Evolutionary conservation across 2,329 filamentous ascomycete species (phyloP).

Genomic region (Penicillium sclerotigenum): DNA sequence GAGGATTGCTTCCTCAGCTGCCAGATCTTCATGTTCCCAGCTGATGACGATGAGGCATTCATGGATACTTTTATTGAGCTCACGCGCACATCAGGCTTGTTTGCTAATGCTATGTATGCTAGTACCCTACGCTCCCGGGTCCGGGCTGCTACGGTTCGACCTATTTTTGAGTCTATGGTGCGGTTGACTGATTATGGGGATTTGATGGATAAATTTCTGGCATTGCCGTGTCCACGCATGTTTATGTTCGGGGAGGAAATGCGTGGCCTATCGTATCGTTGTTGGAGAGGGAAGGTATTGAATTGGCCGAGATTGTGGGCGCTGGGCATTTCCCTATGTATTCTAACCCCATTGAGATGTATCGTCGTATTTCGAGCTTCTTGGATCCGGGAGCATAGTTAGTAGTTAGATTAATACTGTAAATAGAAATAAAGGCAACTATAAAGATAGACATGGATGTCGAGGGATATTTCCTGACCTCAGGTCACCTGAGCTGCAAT

Average conservation of each 20-base stretch:
- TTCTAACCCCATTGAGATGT: constrained; percentile 29
- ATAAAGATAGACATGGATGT: background rate
- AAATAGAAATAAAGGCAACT: background rate
- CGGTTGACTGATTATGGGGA: constrained; percentile 20
- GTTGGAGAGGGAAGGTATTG: constrained; percentile 16
- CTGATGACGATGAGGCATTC: constrained; percentile 16
- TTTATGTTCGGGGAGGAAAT: constrained; percentile 27
- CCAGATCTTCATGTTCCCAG: constrained; percentile 22
- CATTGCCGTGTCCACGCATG: constrained; percentile 17
- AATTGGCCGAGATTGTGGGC: constrained; percentile 22
- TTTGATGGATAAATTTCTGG: constrained; percentile 18
- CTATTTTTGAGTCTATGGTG: constrained; percentile 28
- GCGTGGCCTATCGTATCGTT: constrained; percentile 17
- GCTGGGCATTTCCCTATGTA: constrained; percentile 30
- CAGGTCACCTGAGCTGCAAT: too few species aligned
- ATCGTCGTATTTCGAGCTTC: constrained; percentile 18
- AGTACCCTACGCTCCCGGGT: constrained; percentile 18
- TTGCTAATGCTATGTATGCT: constrained; percentile 21
- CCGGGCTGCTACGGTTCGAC: constrained; percentile 14
- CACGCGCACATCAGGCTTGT: constrained; percentile 9
- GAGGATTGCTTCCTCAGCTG: constrained; percentile 29
- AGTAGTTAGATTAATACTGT: background rate
- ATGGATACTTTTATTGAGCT: constrained; percentile 20
- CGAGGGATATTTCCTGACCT: background rate
- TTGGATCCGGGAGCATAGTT: constrained; percentile 2